Base-by-base conservation (phyloP, 1,284 basidiomycete species). In the Cutaneotrichosporon sp. region DNA sequence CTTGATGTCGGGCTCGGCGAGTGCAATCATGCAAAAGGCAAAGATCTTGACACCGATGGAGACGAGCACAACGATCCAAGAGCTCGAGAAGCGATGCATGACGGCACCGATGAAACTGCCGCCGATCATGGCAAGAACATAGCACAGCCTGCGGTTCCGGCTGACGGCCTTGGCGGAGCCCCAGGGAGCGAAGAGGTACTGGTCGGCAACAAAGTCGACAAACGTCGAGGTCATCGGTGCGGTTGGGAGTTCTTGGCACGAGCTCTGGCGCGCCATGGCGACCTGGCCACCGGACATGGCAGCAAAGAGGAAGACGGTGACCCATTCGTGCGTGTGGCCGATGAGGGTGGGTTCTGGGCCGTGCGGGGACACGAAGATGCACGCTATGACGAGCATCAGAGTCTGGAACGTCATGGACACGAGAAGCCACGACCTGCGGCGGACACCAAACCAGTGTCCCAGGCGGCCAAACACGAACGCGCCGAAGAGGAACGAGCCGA, bases 221-320 rank as follows among this genome's bases (percentile, higher is more conserved):
- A 72, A 69, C 2, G 67, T 62, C 2, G 63, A 66, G 1, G 73
- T 74, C 52, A 72, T 70, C 10, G 70, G 70, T 21, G 70, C 69
- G 0, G 69, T 71, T 0, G 71, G 69, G 1, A 72, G 54, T 36
- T 70, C 70, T 14, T 61, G 60, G 26, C 63, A 65, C 3, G 54
- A 59, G 9, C 57, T 61, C 56, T 68, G 68, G 41, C 70, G 62
- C 1, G 69, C 72, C 52, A 65, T 59, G n/a, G 67, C 70, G 21
- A 76, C 72, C 60, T 76, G 74, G 8, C 68, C 67, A 4, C 74
- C 74, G 9, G 67, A 68, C 63, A 72, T 70, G 35, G 51, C 47
- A 0, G 73, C 70, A 49, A 76, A 70, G 4, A 76, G 55, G 22
- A 66, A 58, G 20, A 76, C 54, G 21, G 68, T 48, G 35, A 63